These are phyloP conservation scores for Dioscorea alata DNA, from an alignment of 106 monocot genomes.

Conservation along the genomic window DNA sequence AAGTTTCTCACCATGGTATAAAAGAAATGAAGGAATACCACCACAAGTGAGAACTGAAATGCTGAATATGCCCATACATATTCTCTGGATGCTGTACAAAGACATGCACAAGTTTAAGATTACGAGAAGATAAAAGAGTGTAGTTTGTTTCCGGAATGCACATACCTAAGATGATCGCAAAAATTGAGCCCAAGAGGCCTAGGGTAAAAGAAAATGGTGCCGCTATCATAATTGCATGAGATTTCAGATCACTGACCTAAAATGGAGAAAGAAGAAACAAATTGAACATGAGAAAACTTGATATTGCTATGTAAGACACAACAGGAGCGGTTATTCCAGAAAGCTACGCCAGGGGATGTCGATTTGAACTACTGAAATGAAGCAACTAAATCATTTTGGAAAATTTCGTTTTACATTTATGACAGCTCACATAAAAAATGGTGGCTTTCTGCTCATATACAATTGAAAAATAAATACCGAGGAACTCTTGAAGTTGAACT, in stretches of 20 bases:
- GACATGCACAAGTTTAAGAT: background rate
- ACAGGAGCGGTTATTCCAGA: no score
- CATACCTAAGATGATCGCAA: constrained; percentile 32
- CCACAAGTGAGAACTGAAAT: constrained; percentile 36
- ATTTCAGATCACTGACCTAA: constrained; percentile 35
- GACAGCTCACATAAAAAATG: no score
- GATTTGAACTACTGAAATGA: no score
- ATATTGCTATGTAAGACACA: no score
- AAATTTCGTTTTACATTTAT: no score
- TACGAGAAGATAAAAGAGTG: background rate
- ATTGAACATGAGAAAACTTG: background rate
- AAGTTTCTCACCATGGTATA: constrained; percentile 29
- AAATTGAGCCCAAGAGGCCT: constrained; percentile 24
- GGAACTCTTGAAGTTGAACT: no score
- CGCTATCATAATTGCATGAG: constrained; percentile 29
- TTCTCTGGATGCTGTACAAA: constrained; percentile 31
- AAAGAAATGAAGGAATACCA: constrained; percentile 36
- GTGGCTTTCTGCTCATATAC: no score
- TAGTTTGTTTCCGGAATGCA: background rate
- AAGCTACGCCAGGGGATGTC: no score
- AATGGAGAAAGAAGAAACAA: background rate
- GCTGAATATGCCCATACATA: constrained; percentile 51
- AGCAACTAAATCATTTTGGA: no score
- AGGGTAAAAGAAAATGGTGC: constrained; percentile 40
- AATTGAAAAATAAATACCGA: no score